Base-by-base conservation (phyloP, 495 filamentous ascomycete genomes). In the Mytilinidion resinicola region DNA sequence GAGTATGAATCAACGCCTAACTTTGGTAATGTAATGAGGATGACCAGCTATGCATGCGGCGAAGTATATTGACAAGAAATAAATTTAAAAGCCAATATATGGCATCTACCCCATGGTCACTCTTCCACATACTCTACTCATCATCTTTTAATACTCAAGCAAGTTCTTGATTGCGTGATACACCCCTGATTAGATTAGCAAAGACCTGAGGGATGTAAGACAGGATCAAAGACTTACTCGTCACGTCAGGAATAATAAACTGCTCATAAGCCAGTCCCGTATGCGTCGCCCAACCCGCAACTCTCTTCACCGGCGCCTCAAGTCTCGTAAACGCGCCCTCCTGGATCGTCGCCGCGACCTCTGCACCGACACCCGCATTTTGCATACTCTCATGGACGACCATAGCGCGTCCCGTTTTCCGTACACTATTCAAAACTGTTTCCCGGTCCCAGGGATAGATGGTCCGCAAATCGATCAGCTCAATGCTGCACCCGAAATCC, bases 371-470 rank as follows among this genome's bases (percentile, higher is more conserved):
- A 12, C 93, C 95, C 12, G 89, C 91, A 71, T 96, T 97, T 53
- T 95, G 77, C 89, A 96, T 96, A 55, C 89, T 86, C 72, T 98
- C 93, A 70, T 98, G 93, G 8, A 97, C 93, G 1, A 98, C 86
- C 30, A 98, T 79, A 34, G 90, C 92, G 51, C 91, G 73, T 1
- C 93, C 91, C 9, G 93, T 98, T 74, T 93, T 96, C 64, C 78
- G 77, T 7, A 96, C 93, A 62, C 91, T 96, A 36, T 86, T 77
- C 48, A 95, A 70, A 2, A 98, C 82, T 0, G 85, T 87, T 64
- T 87, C 77, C 66, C 90, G 85, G 72, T 98, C 93, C 93, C 93
- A 98, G 0, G 93, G 93, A 69, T 95, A 96, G 37, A 98, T 78
- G 0, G 92, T 96, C 41, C 93, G 78, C 44, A 98, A 70, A 71